Base-by-base conservation (phyloP, 495 filamentous ascomycete species). In the Penicillium cosmopolitanum region DNA sequence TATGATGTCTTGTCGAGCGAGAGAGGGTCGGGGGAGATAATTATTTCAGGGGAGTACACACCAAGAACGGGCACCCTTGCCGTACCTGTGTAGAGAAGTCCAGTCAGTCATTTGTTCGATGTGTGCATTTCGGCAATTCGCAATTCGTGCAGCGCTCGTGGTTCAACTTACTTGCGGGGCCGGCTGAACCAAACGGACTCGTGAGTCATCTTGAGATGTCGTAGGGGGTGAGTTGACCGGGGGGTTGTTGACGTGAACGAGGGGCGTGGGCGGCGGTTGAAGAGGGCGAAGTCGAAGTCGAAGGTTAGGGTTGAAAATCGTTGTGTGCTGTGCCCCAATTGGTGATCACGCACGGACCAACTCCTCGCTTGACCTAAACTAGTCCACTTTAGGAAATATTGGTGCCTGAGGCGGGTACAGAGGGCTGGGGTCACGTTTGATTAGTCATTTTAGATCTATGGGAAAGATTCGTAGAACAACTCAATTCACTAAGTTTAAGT, bases 151-250 rank as follows among this genome's bases (percentile, higher is more conserved):
- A 53, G 50, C 46, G 50, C 21, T 56, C 57, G 46, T 42, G 51
- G 16, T 50, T 64, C 38, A 65, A 67, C 77, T 73, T 94, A 96
- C 76, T 78, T 89, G 80, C 94, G 90, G 66, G 95, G 95, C 76
- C 95, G 92, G 76, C 92, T 96, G 89, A 94, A 96, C 95, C 95
- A 98, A 82, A 98, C 93, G 67, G 89, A 91, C 84, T 97, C 95
- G 92, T 98, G 93, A 86, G 93, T 93, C 93, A 96, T 96, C 72
- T 91, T 85, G 77, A 73, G 67, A 68, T 60, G 66, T 70, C 68
- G 70, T 66, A 72, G 70, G 63, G 42, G 61, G 71, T 67, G 64
- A 63, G 67, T 73, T 71, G 68, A 73, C 70, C 73, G 73, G 73
- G 68, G 70, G 68, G 68, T 70, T 70, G 69, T 62, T 62, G 68